Conservation (phyloP, 23 red algal species). For the Gracilaria gracilis region DNA sequence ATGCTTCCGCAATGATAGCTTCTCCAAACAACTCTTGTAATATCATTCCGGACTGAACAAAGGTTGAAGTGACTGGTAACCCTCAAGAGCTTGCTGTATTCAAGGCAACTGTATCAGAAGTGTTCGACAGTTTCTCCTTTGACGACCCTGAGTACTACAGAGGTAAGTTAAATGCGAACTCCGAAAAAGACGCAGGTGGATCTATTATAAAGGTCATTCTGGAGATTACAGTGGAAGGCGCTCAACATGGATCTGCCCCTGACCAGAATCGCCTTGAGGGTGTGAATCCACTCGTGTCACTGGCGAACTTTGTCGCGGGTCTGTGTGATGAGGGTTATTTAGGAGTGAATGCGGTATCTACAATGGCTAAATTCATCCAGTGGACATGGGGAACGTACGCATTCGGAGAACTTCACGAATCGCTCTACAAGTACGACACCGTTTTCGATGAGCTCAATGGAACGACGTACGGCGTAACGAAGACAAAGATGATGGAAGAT, state of each 20-base stretch:
- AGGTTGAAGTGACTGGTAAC: slow-evolving; percentile 30
- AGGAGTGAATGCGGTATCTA: slow-evolving; percentile 9
- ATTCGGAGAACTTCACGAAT: slow-evolving; percentile 43
- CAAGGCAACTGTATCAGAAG: slow-evolving; percentile 13
- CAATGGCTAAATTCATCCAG: slow-evolving; percentile 39
- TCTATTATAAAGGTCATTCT: slow-evolving; percentile 5
- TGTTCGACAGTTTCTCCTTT: slow-evolving; percentile 9
- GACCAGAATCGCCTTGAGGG: slow-evolving; percentile 47
- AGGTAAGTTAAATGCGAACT: background rate
- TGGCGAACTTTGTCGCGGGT: slow-evolving; percentile 47
- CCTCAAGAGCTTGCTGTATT: slow-evolving; percentile 9
- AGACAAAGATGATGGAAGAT: slow-evolving; percentile 31
- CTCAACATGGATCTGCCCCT: slow-evolving; percentile 58
- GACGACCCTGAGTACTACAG: slow-evolving; percentile 42
- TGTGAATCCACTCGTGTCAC: slow-evolving; percentile 53
- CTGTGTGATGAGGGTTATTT: slow-evolving; percentile 9
- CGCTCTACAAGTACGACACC: slow-evolving; percentile 19
- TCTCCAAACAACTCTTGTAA: slow-evolving; percentile 42
- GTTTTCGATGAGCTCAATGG: slow-evolving; percentile 35
- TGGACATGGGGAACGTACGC: slow-evolving; percentile 53
- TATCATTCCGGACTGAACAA: slow-evolving; percentile 50
- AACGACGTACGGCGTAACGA: slow-evolving; percentile 53
- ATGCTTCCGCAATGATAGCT: slow-evolving; percentile 8
- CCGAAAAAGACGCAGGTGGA: slow-evolving; percentile 10
- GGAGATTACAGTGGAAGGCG: slow-evolving; percentile 20